Evolutionary conservation across 176 grass and related monocot species (phyloP), one percentile per base, ranked within the genome.

Genomic region (Secale cereale): DNA sequence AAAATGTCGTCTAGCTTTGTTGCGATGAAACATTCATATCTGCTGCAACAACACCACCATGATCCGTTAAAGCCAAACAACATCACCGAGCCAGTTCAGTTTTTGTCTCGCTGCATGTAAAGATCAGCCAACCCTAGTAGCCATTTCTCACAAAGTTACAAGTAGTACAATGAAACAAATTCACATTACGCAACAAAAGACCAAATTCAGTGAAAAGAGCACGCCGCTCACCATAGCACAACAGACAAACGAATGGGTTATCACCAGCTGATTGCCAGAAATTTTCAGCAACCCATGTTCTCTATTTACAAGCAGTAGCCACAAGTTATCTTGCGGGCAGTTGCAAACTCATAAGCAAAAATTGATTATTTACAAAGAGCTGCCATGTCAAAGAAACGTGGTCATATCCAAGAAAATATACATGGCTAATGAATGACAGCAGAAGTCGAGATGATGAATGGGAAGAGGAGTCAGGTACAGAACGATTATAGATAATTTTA

Each of bases 281-380:
- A 76, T 50, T 48, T 76, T 81, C 27, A 76, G 48, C 27, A 84
- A 2, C 16, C 59, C 59, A 31, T 30, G 15, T 30, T 33, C 50
- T 78, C 25, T 80, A 88, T 74, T 80, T 84, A 80, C 87, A 88
- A 43, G 16, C 54, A 56, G 14, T 56, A 56, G 48, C 16, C 16
- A 1, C 48, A 52, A 52, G 48, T 52, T 2, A 52, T 52, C 48
- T 2, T 52, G 48, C 48, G 15, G 7, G 48, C 48, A 52, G 48
- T 52, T 52, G 48, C 48, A 1, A 52, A 56, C 52, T 56, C 52
- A 22, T 57, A 57, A 57, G 52, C 0, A 8, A 0, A 22, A 57
- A 22, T 9, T 57, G 8, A 19, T 19, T 20, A 57, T 57, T 22
- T 57, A n/a, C 54, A 57, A 19, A 0, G 48, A 52, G 7, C 54